A percentile compares a stretch with the other conserved stretches of the same genome.
These are phyloP conservation scores for Capniomyces stellatus DNA, from an alignment of 371 early-diverging fungal species.

Conservation along the genomic window DNA sequence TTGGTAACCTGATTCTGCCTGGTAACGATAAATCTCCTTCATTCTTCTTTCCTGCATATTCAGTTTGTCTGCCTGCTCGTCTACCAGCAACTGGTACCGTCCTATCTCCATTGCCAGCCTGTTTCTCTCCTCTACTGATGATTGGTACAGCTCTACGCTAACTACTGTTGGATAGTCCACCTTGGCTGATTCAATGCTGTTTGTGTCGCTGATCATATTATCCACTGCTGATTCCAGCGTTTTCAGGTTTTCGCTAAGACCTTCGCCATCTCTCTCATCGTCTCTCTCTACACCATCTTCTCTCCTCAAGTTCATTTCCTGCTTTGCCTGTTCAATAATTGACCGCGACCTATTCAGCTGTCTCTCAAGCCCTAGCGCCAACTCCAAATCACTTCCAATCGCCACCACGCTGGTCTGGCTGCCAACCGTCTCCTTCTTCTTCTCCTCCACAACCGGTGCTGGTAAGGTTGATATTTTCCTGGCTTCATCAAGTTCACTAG, in stretches of 20 bases:
- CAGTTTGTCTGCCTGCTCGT: too few species aligned
- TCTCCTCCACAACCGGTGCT: too few species aligned
- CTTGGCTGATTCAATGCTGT: neutral
- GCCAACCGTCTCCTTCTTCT: neutral
- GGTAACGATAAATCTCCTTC: too few species aligned
- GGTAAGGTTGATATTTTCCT: too few species aligned
- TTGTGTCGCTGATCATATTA: neutral
- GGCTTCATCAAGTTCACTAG: too few species aligned
- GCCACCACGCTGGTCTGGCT: neutral
- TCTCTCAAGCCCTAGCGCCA: neutral
- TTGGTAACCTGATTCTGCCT: too few species aligned
- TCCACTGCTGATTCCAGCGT: neutral
- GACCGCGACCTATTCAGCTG: neutral
- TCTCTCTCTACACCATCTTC: neutral
- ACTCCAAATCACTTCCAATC: neutral
- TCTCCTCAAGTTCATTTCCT: neutral
- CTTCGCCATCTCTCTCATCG: neutral
- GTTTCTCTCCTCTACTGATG: neutral
- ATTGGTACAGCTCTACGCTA: neutral
- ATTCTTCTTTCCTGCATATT: too few species aligned
- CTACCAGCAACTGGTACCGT: neutral
- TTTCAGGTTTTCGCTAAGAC: neutral
- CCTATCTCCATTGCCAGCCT: neutral
- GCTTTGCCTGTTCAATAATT: neutral
- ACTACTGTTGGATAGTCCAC: neutral